Evolutionary conservation across 1,284 basidiomycete species (phyloP), one percentile per base, ranked within the genome.

Genomic region (Cryptococcus deneoformans): DNA sequence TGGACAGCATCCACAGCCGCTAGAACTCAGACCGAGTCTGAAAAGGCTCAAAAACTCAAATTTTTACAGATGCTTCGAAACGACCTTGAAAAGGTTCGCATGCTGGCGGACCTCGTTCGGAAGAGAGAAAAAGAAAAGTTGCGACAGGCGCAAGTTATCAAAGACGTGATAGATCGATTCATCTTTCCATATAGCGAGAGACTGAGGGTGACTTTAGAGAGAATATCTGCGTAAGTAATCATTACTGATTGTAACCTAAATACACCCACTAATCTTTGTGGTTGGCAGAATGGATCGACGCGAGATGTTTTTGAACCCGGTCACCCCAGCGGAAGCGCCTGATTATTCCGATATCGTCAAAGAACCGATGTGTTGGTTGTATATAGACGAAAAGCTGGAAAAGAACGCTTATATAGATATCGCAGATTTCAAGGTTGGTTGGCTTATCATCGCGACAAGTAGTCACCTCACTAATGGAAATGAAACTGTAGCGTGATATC

Each of bases 321-420:
- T 96, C n/a, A 88, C 84, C 35, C 84, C 81, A 54, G 75, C 75
- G 0, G 87, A 90, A 43, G 92, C 92, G 0, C 93, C 94, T 0
- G 94, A 98, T 72, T 99, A 99, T 74, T 90, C 87, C 70, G 88
- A 92, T 52, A 80, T 96, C 51, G 83, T 99, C 73, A 84, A 88
- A 68, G 80, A 83, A 9, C 95, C 95, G 0, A 97, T 97, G 90
- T 90, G 87, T 64, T 98, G 93, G 91, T 79, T 81, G 16, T 81
- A 80, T 44, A 96, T 99, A 60, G 86, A 89, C 36, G 77, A 79
- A 11, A 93, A 90, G 75, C 76, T 99, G 36, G 87, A 92, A 53
- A 79, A 81, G 46, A 86, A 90, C 57, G 82, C 84, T 60, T 99
- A 99, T 76, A 84, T 85, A 76, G 85, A 88, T 67, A 73, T 90